Evolutionary conservation across 2,329 filamentous ascomycete species (phyloP), one percentile per base, ranked within the genome.

Genomic region (Cadophora malorum): DNA sequence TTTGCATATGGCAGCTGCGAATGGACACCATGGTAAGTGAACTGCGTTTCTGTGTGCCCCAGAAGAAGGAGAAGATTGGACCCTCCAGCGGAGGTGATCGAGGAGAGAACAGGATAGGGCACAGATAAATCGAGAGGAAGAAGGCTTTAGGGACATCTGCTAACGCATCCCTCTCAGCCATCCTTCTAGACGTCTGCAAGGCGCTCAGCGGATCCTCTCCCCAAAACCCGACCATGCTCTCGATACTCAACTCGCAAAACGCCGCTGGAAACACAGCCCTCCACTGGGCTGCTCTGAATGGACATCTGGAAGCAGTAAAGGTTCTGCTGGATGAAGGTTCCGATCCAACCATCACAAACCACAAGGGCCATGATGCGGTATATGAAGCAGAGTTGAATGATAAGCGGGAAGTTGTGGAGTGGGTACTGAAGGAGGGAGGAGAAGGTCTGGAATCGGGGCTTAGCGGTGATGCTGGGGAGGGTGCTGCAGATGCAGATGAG

Each of bases 201-300:
- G 75, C 78, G 31, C 78, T 85, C 21, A 75, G 77, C 12, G 70
- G 76, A 28, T 71, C 74, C 10, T 63, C 75, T 9, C 74, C 75
- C 4, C 76, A 77, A 59, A 77, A 70, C 21, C 69, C 71, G 3
- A 66, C 71, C 1, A 74, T 76, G 72, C 71, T 77, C n/a, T 65
- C 83, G 0, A 88, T 90, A 72, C 79, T 94, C 28, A 91, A 93
- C 74, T 82, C 85, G 2, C 84, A 86, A 69, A 99, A 99, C 76
- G 83, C 88, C 70, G 90, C 91, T 56, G 94, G 94, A 55, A 98
- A 97, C 81, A 97, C 95, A 0, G 88, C 93, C 0, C 83, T 99
- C 67, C 96, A 99, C 81, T 98, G 94, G 94, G 95, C 95, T 0
- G 92, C 93, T 0, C 82, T 97, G 65, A 96, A 96, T 65, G 94